phyloP scores from a whole-genome alignment of 2,329 filamentous ascomycete species.

The Colletotrichum eleusines region DNA sequence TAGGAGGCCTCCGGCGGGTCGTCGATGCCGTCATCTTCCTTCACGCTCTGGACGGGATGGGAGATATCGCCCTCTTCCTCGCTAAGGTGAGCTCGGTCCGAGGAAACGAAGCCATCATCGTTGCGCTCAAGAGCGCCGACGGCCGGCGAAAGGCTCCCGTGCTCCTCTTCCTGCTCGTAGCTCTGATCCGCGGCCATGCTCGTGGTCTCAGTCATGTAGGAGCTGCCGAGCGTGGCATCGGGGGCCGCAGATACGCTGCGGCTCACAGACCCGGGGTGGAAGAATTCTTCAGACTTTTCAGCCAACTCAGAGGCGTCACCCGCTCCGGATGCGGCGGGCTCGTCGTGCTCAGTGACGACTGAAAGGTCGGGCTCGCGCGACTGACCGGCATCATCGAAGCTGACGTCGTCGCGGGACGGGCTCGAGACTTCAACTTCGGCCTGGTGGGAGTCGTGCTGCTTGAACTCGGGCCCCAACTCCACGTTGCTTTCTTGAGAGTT shows the following conservation, averaged over 20 bases:
- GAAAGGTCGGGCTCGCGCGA: conserved; percentile 17
- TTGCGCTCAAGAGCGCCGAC: not conserved
- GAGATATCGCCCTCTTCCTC: conserved; percentile 10
- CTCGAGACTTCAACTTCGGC: not conserved
- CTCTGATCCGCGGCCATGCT: conserved; percentile 16
- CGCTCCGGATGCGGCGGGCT: conserved; percentile 5
- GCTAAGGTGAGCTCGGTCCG: conserved; percentile 15
- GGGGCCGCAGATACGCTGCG: conserved; percentile 19
- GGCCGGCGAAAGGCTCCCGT: not conserved
- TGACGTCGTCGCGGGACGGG: not conserved
- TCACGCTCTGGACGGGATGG: conserved; percentile 28
- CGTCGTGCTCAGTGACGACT: conserved; percentile 26
- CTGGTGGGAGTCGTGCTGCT: not conserved
- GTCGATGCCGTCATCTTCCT: conserved; percentile 15
- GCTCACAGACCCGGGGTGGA: conserved; percentile 2
- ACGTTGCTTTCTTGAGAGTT: not conserved
- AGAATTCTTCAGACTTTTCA: not conserved
- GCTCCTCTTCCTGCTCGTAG: not conserved
- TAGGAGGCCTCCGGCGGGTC: conserved; percentile 1
- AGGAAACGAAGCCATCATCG: not conserved
- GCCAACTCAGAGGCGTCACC: conserved; percentile 3
- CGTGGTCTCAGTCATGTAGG: conserved; percentile 18
- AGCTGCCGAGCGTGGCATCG: conserved; percentile 16
- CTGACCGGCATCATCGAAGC: not conserved
- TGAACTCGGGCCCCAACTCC: not conserved